A percentile compares a stretch with the other conserved stretches of the same genome.
These are phyloP conservation scores for Chenopodium quinoa DNA, from an alignment of 148 eudicot species.

Conservation along the genomic window DNA sequence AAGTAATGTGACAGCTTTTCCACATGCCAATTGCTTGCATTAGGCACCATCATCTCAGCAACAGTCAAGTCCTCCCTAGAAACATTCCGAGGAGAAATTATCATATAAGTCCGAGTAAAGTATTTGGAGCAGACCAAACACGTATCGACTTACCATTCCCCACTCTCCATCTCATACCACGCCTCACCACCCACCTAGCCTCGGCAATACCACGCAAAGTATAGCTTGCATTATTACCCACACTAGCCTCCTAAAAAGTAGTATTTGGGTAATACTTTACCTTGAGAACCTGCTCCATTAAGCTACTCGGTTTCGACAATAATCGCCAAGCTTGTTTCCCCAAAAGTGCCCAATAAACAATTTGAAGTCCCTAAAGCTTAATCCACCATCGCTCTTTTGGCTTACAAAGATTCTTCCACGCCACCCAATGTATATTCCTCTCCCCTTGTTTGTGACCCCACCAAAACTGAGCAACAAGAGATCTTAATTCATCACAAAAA, in stretches of 20 bases:
- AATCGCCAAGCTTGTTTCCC: neutral
- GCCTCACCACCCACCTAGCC: neutral
- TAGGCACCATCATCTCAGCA: neutral
- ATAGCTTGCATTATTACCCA: neutral
- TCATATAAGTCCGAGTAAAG: neutral
- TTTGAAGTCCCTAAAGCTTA: neutral
- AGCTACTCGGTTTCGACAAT: neutral
- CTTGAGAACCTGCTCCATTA: neutral
- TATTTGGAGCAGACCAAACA: neutral
- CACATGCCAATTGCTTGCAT: neutral
- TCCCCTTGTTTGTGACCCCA: neutral
- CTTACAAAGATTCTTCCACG: neutral
- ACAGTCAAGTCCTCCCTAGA: neutral
- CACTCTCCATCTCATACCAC: neutral
- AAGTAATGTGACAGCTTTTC: neutral
- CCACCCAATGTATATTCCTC: neutral
- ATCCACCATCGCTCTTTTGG: neutral
- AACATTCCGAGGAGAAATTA: neutral
- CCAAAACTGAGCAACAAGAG: neutral
- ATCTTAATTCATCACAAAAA: neutral
- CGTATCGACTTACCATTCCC: neutral
- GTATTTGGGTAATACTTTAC: neutral
- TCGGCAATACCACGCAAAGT: constrained; percentile 2
- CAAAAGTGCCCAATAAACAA: neutral
- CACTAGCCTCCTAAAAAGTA: neutral